phyloP scores from a whole-genome alignment of 495 filamentous ascomycete genomes.

The Elaphomyces granulatus region DNA sequence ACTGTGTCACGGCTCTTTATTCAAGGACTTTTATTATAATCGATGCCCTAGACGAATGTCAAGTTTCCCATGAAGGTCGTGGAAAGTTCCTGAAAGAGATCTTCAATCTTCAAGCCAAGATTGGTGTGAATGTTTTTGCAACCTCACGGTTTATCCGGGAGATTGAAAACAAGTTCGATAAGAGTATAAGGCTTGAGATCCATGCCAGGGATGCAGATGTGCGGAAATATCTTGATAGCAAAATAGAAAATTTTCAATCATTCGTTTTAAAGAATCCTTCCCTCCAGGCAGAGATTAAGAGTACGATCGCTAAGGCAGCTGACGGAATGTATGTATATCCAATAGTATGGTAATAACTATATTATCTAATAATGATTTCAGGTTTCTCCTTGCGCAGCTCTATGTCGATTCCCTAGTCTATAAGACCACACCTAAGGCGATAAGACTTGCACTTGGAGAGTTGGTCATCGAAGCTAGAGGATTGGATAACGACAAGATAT shows the following conservation, averaged over 20 bases:
- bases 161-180: background rate
- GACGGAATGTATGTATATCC: slow-evolving; percentile 18
- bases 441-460: slow-evolving; percentile 1
- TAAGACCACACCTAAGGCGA: background rate
- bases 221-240: background rate
- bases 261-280: slow-evolving; percentile 5
- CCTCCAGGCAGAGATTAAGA: slow-evolving; percentile 15
- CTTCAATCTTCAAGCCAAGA: slow-evolving; percentile 1
- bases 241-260: slow-evolving; percentile 8
- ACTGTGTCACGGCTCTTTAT: slow-evolving; percentile 10
- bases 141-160: slow-evolving; percentile 10
- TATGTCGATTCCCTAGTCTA: slow-evolving; percentile 5
- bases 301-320: slow-evolving; percentile 11
- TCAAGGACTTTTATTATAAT: slow-evolving; percentile 15
- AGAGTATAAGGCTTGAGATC: slow-evolving; percentile 1
- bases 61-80: slow-evolving; percentile 1
- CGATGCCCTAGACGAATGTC: slow-evolving; percentile 25
- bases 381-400: slow-evolving; percentile 10
- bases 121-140: slow-evolving; percentile 5
- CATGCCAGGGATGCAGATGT: slow-evolving; percentile 4
- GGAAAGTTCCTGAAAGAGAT: slow-evolving; percentile 8
- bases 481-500: slow-evolving; percentile 10
- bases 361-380: background rate
- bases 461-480: background rate
- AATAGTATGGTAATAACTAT: background rate